Base-by-base conservation (phyloP, 2,329 filamentous ascomycete species). In the Ascochyta lentis region DNA sequence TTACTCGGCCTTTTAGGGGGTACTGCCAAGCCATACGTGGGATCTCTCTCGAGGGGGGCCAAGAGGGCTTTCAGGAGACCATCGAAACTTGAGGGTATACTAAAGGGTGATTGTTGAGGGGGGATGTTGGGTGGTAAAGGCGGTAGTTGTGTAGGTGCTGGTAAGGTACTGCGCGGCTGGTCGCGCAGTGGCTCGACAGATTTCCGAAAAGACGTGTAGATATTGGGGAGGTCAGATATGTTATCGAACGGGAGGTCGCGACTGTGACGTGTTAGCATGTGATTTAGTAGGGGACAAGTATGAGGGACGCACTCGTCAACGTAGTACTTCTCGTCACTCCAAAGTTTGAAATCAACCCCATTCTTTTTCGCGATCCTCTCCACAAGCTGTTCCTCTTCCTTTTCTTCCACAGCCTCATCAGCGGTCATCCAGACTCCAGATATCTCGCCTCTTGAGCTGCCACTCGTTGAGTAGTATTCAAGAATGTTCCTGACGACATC, bases 181-280 rank as follows among this genome's bases (percentile, higher is more conserved):
- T 85, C 79, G 38, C 88, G 83, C 2, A 93, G 78, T 0, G 89
- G 89, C 61, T 92, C 90, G 49, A 91, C 83, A 2, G 81, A 83
- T 73, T 92, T 92, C 7, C 89, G 84, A 64, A 89, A 94, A 0
- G 83, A 83, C 0, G 90, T 92, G 69, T 92, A 94, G 2, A 93
- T 81, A 65, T 92, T 88, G 2, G 89, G 89, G 1, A 92, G 79
- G 2, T 90, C 83, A 29, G 80, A 69, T 0, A 86, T 79, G 4
- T 80, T 76, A 3, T 81, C 68, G 42, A 90, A 80, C 0, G 85
- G 83, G 0, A 89, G 71, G 66, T 94, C 89, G 22, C 86, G 86
- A 63, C 89, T 92, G 49, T 22, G 23, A 12, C 3, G 6, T 35
- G 37, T 47, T 22, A 48, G 43, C 29, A 15, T 38, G 15, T 22